Evolutionary conservation across 768 basidiomycete genomes (phyloP).

Genomic region (Mycena haematopus): DNA sequence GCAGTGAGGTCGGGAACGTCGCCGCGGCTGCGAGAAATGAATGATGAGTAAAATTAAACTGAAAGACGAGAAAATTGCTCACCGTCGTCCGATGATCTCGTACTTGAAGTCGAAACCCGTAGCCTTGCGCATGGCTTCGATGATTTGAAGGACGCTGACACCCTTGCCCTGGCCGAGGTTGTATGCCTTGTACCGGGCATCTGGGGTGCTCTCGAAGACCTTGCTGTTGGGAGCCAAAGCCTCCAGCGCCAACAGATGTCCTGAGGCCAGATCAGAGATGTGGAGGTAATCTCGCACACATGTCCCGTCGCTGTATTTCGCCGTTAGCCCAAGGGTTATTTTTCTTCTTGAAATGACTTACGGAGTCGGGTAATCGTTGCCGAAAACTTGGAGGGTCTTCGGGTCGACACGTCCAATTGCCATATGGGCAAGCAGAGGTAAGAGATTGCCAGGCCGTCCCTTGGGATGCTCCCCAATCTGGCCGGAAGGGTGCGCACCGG

Average conservation of each 20-base stretch:
- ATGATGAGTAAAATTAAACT: conserved; percentile 20
- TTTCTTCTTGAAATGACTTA: conserved; percentile 42
- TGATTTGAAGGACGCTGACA: conserved; percentile 91
- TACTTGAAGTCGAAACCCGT: conserved; percentile 89
- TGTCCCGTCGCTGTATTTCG: conserved; percentile 78
- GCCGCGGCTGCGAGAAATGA: conserved; percentile 63
- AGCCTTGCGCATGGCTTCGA: conserved; percentile 92
- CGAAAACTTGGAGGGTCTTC: conserved; percentile 81
- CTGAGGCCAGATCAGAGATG: conserved; percentile 92
- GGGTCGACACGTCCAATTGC: conserved; percentile 87
- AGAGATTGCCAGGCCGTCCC: conserved; percentile 92
- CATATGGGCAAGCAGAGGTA: conserved; percentile 94
- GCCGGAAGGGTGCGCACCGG: conserved; percentile 97
- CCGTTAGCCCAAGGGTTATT: neutral
- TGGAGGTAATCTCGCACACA: conserved; percentile 97
- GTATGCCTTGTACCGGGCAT: conserved; percentile 87
- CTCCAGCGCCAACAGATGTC: conserved; percentile 90
- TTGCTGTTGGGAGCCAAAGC: conserved; percentile 69
- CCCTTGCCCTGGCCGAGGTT: conserved; percentile 96
- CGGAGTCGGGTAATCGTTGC: conserved; percentile 96
- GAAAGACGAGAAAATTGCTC: conserved; percentile 37
- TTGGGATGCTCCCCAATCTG: conserved; percentile 95
- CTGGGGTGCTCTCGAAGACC: conserved; percentile 61
- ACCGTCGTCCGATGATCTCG: conserved; percentile 92
- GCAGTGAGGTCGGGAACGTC: conserved; percentile 98